Base-by-base conservation (phyloP, 768 basidiomycete genomes). In the Auriscalpium microsporum region DNA sequence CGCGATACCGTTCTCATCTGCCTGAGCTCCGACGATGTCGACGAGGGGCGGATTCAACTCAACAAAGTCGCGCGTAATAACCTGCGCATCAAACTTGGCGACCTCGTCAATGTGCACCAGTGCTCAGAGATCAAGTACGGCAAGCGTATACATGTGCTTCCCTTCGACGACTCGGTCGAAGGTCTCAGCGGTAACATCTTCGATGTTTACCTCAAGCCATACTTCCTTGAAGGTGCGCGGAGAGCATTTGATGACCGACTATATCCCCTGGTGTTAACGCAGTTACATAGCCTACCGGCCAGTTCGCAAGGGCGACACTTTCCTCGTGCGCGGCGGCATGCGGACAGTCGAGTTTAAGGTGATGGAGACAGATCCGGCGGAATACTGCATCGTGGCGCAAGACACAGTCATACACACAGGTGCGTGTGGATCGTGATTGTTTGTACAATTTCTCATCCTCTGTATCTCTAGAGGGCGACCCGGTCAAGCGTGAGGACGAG, bases 31-130 rank as follows among this genome's bases (percentile, higher is more conserved):
- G 96, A 98, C 65, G 92, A 95, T 58, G 91, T 98, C 58, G 96
- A 97, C 64, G 96, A 98, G 72, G 95, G 96, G 56, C 90, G 91
- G 69, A 94, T 99, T 60, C 94, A 96, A 65, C 76, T 99, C 74
- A 99, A 99, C 85, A 98, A 98, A 73, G 96, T 99, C 37, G 96
- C 96, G n/a, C 91, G 96, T 56, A 95, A 97, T 76, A 98, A 99
- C 74, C 74, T 98, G 48, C 90, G 95, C 54, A 92, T 98, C 63
- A 98, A 97, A 76, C 85, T 98, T 45, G 95, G 90, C 45, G 96
- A 99, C 71, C 79, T 98, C 54, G 93, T 93, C 68, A 90, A 90
- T 58, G 94, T 99, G 1, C 94, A 98, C 71, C 84, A 91, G 65
- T 97, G 94, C 69, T 81, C 87, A 57, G 95, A 98, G 66, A 97